Base-by-base conservation (phyloP, 345 rosid genomes). In the Boechera stricta region DNA sequence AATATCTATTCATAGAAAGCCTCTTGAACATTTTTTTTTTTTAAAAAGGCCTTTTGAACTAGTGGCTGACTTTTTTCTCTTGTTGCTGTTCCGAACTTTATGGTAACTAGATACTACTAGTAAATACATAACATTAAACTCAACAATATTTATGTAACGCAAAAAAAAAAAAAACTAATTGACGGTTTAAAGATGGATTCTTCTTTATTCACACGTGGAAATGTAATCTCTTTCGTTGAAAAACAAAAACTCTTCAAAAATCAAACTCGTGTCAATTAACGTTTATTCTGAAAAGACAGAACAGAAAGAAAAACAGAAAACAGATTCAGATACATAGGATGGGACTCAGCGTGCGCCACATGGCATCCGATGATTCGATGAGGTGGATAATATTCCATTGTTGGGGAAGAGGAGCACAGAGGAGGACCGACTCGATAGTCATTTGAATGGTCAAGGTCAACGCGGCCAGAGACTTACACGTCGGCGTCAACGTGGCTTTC, bases 381-480 rank as follows among this genome's bases (percentile, higher is more conserved):
- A 11, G 77, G 47, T 26, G 7, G 77, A 78, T 78, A 58, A 35
- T 24, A 65, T 78, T 78, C 81, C 77, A 77, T 71, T 70, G 71
- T 18, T 76, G 69, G 55, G 36, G 59, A 64, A 71, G 53, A 55
- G 49, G 10, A 60, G 36, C 67, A 75, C 64, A 32, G 10, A 42
- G 38, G 65, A n/a, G 31, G 67, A 68, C 69, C 60, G 71, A 77
- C 58, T 52, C 70, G 39, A 32, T 32, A 29, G 41, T 69, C 75
- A 33, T 69, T 13, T 76, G 70, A 77, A 70, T 64, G 76, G 81
- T 72, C 81, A 66, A 64, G 77, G 81, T 78, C 81, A 78, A 78
- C 77, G 69, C 31, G 10, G 58, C 48, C 63, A 66, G 3, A 72
- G 73, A 78, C 56, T 67, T 72, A 58, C 81, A 77, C 48, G 81